phyloP scores from a whole-genome alignment of 2,329 filamentous ascomycete species.

The Diaporthe sp. region DNA sequence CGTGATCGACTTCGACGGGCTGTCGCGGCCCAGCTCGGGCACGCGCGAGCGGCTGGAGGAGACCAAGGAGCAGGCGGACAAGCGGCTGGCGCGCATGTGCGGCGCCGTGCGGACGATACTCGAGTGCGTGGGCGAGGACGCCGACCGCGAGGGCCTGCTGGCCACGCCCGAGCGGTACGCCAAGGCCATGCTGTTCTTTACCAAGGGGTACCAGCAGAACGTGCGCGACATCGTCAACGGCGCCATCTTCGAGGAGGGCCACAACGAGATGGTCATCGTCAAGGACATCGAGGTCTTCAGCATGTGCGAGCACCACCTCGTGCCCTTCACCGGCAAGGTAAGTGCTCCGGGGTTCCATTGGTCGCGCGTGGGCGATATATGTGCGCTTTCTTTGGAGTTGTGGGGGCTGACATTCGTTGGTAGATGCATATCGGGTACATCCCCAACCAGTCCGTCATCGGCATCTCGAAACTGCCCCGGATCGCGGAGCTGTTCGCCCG shows the following conservation, averaged over 20 bases:
- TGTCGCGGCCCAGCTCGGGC: slow-evolving; percentile 72
- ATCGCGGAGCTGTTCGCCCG: slow-evolving; percentile 98
- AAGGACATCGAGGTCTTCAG: slow-evolving; percentile 97
- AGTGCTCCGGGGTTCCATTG: slow-evolving; percentile 33
- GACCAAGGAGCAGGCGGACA: slow-evolving; percentile 62
- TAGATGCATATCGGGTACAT: slow-evolving; percentile 99
- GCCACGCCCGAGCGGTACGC: slow-evolving; percentile 88
- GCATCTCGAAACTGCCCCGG: slow-evolving; percentile 93
- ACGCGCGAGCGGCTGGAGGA: slow-evolving; percentile 75
- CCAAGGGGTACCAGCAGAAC: slow-evolving; percentile 97
- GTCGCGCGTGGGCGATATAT: too few relatives aligned
- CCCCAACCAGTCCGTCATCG: slow-evolving; percentile 89
- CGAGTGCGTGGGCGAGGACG: slow-evolving; percentile 78
- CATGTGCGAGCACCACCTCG: slow-evolving; percentile 96
- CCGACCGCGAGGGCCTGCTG: slow-evolving; percentile 74
- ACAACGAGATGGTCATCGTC: slow-evolving; percentile 97
- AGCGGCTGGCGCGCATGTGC: slow-evolving; percentile 70
- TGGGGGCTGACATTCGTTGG: background rate
- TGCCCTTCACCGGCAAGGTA: slow-evolving; percentile 96
- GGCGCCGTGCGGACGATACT: slow-evolving; percentile 76
- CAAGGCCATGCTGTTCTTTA: slow-evolving; percentile 95
- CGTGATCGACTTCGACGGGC: slow-evolving; percentile 73
- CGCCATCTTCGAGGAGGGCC: slow-evolving; percentile 95
- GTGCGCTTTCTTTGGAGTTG: background rate
- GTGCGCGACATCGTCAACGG: slow-evolving; percentile 91